Evolutionary conservation across 192 early-diverging fungal species (phyloP).

Genomic region (Irineochytrium annulatum): DNA sequence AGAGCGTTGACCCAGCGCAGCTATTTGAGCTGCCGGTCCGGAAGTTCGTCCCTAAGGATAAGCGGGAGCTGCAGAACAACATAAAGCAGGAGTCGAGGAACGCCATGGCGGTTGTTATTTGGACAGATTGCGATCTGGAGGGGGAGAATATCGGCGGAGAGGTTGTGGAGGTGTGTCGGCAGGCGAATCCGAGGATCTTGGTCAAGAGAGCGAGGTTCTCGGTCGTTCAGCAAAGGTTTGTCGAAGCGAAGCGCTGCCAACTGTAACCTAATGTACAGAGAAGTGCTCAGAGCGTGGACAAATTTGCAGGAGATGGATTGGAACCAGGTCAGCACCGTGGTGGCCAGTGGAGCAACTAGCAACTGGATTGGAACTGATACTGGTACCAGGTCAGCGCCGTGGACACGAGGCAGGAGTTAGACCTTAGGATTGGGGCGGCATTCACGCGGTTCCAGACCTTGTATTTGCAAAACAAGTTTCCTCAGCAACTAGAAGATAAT

Average conservation of each 20-base stretch:
- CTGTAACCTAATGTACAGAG: conserved; percentile 37
- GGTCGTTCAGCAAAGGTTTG: conserved; percentile 69
- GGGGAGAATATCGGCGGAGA: conserved; percentile 93
- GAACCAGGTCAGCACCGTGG: conserved; percentile 72
- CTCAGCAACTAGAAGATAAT: conserved; percentile 44
- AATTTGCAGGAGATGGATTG: conserved; percentile 70
- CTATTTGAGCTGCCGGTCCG: conserved; percentile 69
- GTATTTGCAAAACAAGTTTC: conserved; percentile 52
- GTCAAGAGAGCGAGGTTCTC: conserved; percentile 89
- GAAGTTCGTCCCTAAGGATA: conserved; percentile 50
- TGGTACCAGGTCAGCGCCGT: conserved; percentile 84
- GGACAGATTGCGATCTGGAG: conserved; percentile 98
- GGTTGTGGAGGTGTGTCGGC: conserved; percentile 61
- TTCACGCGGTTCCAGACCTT: conserved; percentile 93
- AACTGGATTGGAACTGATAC: no score
- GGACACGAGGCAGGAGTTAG: conserved; percentile 78
- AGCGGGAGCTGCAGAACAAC: conserved; percentile 58
- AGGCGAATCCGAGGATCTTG: conserved; percentile 57
- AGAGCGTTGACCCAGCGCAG: conserved; percentile 41
- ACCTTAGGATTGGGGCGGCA: conserved; percentile 85
- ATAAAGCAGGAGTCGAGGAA: conserved; percentile 55
- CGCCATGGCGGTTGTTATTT: conserved; percentile 77
- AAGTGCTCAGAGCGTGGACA: conserved; percentile 74
- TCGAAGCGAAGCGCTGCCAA: background rate
- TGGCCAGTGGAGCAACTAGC: no score